These are phyloP conservation scores for Trichoderma reesei DNA, from an alignment of 495 filamentous ascomycete species.

Conservation along the genomic window DNA sequence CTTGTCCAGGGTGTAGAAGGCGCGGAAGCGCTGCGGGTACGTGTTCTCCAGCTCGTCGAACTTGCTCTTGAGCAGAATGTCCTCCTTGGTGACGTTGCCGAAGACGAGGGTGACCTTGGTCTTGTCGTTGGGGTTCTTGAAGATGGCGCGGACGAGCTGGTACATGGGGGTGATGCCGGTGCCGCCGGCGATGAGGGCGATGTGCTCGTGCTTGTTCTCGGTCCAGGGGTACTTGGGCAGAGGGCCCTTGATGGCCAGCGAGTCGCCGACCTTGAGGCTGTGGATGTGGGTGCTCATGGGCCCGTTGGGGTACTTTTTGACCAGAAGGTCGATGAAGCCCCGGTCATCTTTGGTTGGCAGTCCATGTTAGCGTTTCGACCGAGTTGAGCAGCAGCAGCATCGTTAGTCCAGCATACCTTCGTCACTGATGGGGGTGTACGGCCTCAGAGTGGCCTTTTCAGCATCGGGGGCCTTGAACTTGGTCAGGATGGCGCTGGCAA, in stretches of 20 bases:
- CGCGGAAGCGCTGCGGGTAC: slow-evolving; percentile 85
- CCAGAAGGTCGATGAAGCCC: slow-evolving; percentile 77
- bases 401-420: slow-evolving; percentile 48
- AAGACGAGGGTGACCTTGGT: slow-evolving; percentile 94
- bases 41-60: slow-evolving; percentile 76
- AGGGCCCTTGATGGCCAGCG: slow-evolving; percentile 85
- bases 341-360: slow-evolving; percentile 37
- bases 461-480: slow-evolving; percentile 70
- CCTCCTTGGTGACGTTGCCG: slow-evolving; percentile 75
- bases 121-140: slow-evolving; percentile 91
- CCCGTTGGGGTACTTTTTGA: slow-evolving; percentile 84
- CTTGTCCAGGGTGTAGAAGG: slow-evolving; percentile 81
- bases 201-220: slow-evolving; percentile 89
- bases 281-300: slow-evolving; percentile 88
- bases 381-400: background rate
- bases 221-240: slow-evolving; percentile 89
- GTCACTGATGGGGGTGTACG: slow-evolving; percentile 87
- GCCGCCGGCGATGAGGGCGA: slow-evolving; percentile 86
- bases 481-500: slow-evolving; percentile 79
- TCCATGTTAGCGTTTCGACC: slow-evolving; percentile 13
- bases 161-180: slow-evolving; percentile 91
- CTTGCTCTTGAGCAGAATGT: slow-evolving; percentile 82
- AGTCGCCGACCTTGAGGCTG: slow-evolving; percentile 66
- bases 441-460: slow-evolving; percentile 76
- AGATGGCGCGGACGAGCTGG: slow-evolving; percentile 78